Evolutionary conservation across 2,329 filamentous ascomycete species (phyloP).

Genomic region (Paraconiothyrium brasiliense): DNA sequence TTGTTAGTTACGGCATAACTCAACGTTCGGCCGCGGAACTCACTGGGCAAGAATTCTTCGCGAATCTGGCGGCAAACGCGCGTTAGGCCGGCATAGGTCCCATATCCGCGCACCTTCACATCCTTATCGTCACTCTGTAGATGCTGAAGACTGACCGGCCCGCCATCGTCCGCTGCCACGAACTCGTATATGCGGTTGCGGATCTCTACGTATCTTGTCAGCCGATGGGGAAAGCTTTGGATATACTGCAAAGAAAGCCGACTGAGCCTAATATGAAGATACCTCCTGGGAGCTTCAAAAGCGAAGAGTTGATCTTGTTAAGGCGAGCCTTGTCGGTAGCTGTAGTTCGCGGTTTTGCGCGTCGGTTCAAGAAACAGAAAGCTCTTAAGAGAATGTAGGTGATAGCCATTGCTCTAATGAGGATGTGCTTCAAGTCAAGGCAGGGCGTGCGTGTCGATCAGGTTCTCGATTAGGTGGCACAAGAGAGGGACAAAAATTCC

Average conservation of each 20-base stretch:
- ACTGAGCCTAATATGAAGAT: background rate
- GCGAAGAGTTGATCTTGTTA: background rate
- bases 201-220: background rate
- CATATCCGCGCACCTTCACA: too few relatives aligned
- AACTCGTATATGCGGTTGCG: slow-evolving; percentile 2
- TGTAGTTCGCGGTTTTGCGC: too few relatives aligned
- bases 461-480: too few relatives aligned
- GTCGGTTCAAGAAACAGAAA: too few relatives aligned
- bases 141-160: background rate
- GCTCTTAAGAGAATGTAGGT: too few relatives aligned
- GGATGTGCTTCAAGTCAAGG: too few relatives aligned
- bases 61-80: background rate
- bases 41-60: background rate
- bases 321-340: background rate
- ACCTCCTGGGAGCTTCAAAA: background rate
- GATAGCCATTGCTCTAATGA: too few relatives aligned
- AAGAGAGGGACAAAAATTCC: too few relatives aligned
- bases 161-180: background rate
- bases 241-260: background rate
- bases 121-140: background rate
- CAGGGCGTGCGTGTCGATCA: too few relatives aligned
- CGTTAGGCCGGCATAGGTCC: background rate
- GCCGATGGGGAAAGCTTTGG: background rate
- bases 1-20: background rate
- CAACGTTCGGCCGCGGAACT: background rate